Evolutionary conservation across 306 rosid species (phyloP), one percentile per base, ranked within the genome.

Genomic region (Fragaria ananassa): DNA sequence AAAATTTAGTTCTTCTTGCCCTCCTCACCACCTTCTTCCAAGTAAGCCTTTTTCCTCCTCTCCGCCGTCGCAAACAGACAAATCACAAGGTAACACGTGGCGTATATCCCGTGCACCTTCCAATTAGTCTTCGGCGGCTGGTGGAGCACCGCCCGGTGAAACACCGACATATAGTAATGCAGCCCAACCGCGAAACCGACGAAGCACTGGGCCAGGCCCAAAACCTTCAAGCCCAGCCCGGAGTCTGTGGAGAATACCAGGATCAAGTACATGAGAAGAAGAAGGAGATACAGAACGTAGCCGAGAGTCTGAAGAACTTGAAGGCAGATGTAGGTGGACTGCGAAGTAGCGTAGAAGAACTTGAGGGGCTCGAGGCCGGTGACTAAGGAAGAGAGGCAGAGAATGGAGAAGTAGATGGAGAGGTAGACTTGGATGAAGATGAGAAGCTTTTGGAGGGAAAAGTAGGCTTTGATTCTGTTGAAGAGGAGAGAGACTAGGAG

Each of bases 351-450:
- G 89, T 88, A 92, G 88, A 95, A 89, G 74, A 95, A 95, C 88
- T 70, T 86, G 5, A 95, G 84, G 0, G 99, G 99, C 74, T 95
- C 99, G 1, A 92, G 89, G 0, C 93, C 97, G 0, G 97, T 86
- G 67, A 86, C 56, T 10, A 95, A 77, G 0, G 96, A 76, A 7
- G 93, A 89, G 56, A 89, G 71, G 25, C 91, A 88, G 41, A 95
- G 99, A 44, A 92, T 92, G 10, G 83, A 66, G 85, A 95, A 95
- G 82, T 95, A 95, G 82, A 95, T 95, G 3, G 93, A 81, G 78
- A 95, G 90, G 44, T 95, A 95, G 44, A 84, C 85, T 88, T 95
- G 99, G 81, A 92, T 84, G 92, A 95, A 92, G 76, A 92, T 92
- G n/a, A 95, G 72, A 11, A 95, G 86, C 81, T 89, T 92, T 49